Evolutionary conservation across 116 monocot genomes (phyloP).

Genomic region (Dioscorea cayenensis): DNA sequence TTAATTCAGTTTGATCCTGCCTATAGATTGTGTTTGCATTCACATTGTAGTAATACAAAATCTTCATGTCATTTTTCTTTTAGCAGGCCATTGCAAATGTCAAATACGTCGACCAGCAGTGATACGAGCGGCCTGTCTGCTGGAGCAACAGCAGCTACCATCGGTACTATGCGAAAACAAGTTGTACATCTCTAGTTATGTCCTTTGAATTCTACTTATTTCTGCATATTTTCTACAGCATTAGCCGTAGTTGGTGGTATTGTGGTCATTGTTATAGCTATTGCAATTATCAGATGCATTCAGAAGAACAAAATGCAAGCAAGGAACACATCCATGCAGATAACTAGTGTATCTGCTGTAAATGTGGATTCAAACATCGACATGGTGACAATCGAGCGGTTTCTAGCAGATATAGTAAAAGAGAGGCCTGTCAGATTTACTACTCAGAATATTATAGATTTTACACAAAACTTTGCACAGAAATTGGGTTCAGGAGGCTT

Average conservation of each 20-base stretch:
- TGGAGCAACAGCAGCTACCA: slow-evolving; percentile 3
- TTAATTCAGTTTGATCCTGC: no score
- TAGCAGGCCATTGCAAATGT: no score
- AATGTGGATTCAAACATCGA: background rate
- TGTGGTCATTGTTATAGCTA: slow-evolving; percentile 1
- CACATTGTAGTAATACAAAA: no score
- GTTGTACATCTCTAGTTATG: no score
- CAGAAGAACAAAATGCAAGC: background rate
- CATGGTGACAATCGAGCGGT: slow-evolving; percentile 15
- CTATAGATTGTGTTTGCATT: no score
- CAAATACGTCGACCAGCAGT: background rate
- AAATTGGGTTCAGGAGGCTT: slow-evolving; percentile 28
- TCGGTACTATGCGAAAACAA: background rate
- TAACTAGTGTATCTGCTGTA: background rate
- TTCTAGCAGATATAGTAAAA: slow-evolving; percentile 13
- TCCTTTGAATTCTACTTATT: background rate
- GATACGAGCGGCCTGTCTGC: no score
- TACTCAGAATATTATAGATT: slow-evolving; percentile 5
- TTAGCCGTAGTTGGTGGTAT: background rate
- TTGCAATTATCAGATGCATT: background rate
- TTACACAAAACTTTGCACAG: slow-evolving; percentile 13
- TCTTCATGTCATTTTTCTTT: no score
- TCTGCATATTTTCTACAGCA: slow-evolving; percentile 1
- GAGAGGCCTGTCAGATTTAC: slow-evolving; percentile 28
- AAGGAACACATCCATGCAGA: background rate